These are phyloP conservation scores for Claviceps humidiphila DNA, from an alignment of 2,329 filamentous ascomycete genomes.

Conservation along the genomic window DNA sequence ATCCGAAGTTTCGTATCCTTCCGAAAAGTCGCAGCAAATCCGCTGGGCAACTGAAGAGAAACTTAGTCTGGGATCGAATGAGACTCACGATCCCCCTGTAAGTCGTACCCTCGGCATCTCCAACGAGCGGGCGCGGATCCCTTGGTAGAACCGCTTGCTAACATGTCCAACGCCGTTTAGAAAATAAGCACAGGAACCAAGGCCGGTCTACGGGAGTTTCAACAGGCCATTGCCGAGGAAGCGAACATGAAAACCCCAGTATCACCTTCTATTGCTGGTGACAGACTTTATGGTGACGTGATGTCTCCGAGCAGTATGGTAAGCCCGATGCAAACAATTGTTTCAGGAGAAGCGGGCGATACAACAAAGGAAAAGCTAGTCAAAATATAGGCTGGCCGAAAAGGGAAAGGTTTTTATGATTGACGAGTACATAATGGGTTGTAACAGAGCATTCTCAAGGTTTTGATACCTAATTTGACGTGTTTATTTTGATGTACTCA, in stretches of 20 bases:
- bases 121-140: background rate
- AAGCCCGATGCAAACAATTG: slow-evolving; percentile 1
- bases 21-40: background rate
- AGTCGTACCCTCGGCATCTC: no score
- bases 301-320: slow-evolving; percentile 1
- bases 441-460: background rate
- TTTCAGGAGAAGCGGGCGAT: slow-evolving; percentile 1
- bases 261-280: background rate
- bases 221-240: slow-evolving; percentile 1
- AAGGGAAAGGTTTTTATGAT: background rate
- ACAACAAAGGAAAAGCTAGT: background rate
- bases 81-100: background rate
- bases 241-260: slow-evolving; percentile 3
- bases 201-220: background rate
- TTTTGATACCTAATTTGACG: no score
- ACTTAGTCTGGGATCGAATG: background rate
- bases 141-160: background rate
- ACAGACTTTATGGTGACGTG: slow-evolving; percentile 10
- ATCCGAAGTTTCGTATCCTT: background rate
- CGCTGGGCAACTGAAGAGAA: background rate
- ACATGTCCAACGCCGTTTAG: background rate
- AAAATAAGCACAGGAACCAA: background rate
- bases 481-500: no score
- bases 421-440: no score
- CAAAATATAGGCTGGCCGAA: background rate